Evolutionary conservation across 176 grass and related monocot genomes (phyloP).

Genomic region (Phoenix roebelenii): DNA sequence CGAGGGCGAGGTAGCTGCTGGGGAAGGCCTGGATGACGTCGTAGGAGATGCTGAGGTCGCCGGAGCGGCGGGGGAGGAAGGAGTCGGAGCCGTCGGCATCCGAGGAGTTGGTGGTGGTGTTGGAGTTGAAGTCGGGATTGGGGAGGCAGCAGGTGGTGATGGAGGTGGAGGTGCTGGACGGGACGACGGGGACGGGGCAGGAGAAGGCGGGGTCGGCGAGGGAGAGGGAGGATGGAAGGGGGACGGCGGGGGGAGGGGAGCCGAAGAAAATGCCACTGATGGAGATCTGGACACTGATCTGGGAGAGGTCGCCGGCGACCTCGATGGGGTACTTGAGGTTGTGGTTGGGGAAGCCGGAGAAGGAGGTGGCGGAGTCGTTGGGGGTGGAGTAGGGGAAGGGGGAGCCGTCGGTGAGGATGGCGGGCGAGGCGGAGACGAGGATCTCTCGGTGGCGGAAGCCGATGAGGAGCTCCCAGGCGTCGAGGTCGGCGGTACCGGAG

Average conservation of each 20-base stretch:
- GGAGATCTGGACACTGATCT: constrained; percentile 21
- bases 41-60: constrained; percentile 77
- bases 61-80: constrained; percentile 44
- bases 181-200: constrained; percentile 32
- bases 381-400: constrained; percentile 74
- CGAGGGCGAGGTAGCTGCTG: constrained; percentile 68
- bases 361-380: constrained; percentile 47
- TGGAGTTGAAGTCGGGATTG: constrained; percentile 42
- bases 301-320: background rate
- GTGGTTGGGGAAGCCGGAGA: constrained; percentile 65
- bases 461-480: constrained; percentile 56
- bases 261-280: constrained; percentile 67
- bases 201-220: constrained; percentile 44
- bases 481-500: constrained; percentile 50
- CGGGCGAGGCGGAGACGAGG: constrained; percentile 49
- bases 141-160: constrained; percentile 67
- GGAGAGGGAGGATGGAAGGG: constrained; percentile 40
- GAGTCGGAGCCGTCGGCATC: constrained; percentile 28
- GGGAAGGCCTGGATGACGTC: constrained; percentile 64
- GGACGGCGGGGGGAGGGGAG: constrained; percentile 16
- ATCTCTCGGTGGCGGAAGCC: constrained; percentile 63
- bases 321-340: constrained; percentile 33
- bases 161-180: background rate
- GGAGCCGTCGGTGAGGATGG: constrained; percentile 54
- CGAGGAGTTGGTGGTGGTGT: constrained; percentile 25